These are phyloP conservation scores for Scutellaria minor DNA, from an alignment of 257 asterid genomes.

Conservation along the genomic window DNA sequence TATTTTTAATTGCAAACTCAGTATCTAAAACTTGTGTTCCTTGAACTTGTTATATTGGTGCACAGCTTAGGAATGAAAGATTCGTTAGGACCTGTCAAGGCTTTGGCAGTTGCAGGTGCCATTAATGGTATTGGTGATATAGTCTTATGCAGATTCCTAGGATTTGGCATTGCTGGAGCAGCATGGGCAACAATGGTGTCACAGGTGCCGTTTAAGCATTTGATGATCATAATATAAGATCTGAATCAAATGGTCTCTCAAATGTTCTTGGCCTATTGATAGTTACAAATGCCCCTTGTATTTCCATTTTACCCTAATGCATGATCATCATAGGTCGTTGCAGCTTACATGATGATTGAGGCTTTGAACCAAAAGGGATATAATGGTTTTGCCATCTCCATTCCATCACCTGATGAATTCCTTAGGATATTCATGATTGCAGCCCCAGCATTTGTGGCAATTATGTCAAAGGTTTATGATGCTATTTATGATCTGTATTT, in stretches of 20 bases:
- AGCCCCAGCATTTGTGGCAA: slow-evolving; percentile 79
- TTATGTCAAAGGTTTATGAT: slow-evolving; percentile 72
- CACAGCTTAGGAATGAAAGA: slow-evolving; percentile 87
- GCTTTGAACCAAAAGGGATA: slow-evolving; percentile 73
- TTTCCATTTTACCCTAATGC: slow-evolving; percentile 22
- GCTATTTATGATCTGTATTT: slow-evolving; percentile 25
- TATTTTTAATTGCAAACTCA: background rate
- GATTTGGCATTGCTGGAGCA: slow-evolving; percentile 90
- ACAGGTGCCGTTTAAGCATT: slow-evolving; percentile 45
- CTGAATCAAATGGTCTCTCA: background rate
- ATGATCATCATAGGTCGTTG: slow-evolving; percentile 61
- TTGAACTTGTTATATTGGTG: slow-evolving; percentile 14
- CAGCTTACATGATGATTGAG: slow-evolving; percentile 78
- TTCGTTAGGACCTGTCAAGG: slow-evolving; percentile 85
- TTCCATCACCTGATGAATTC: slow-evolving; percentile 65
- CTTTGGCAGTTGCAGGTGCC: slow-evolving; percentile 76
- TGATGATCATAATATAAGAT: slow-evolving; percentile 24
- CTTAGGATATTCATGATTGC: slow-evolving; percentile 66
- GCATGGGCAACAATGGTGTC: slow-evolving; percentile 97
- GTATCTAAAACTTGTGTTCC: slow-evolving; percentile 2
- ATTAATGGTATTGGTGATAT: slow-evolving; percentile 79
- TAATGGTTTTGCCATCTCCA: slow-evolving; percentile 72
- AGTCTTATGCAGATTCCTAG: slow-evolving; percentile 70
- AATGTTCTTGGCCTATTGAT: background rate
- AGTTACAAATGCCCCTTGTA: background rate